A percentile compares a stretch with the other conserved stretches of the same genome.
Evolutionary conservation across 202 grass and related monocot species (phyloP).

Genomic region (Elaeis oleifera): DNA sequence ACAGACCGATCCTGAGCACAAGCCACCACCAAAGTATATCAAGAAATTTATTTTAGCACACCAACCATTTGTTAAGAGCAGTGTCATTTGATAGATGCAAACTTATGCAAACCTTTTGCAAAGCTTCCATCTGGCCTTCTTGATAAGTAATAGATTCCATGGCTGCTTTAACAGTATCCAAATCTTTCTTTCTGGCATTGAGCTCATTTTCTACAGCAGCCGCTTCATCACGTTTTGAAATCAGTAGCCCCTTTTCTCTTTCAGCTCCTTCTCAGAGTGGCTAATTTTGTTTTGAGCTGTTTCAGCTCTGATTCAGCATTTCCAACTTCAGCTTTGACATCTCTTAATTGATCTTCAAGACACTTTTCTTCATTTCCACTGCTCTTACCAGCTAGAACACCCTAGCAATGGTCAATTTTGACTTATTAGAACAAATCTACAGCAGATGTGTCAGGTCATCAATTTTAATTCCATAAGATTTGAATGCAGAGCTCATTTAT

Average conservation of each 20-base stretch:
- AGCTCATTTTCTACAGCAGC: constrained; percentile 68
- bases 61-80: too few relatives aligned
- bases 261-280: constrained; percentile 69
- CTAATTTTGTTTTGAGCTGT: constrained; percentile 61
- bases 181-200: constrained; percentile 53
- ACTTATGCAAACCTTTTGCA: constrained; percentile 54
- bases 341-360: constrained; percentile 92
- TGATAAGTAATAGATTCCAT: constrained; percentile 63
- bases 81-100: neutral
- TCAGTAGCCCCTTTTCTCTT: constrained; percentile 67
- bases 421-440: too few relatives aligned
- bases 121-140: constrained; percentile 76
- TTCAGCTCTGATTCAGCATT: constrained; percentile 73
- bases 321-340: constrained; percentile 89
- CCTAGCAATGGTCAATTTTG: constrained; percentile 39
- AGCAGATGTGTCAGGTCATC: neutral
- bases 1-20: constrained; percentile 45
- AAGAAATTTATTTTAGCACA: neutral
- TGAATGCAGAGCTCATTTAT: constrained; percentile 1
- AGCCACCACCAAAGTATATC: neutral
- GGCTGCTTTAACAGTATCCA: constrained; percentile 57
- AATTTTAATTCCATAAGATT: constrained; percentile 10
- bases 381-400: constrained; percentile 88
- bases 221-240: constrained; percentile 82
- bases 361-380: constrained; percentile 85